phyloP scores from a whole-genome alignment of 176 grass and related monocot genomes.

The Typha latifolia region DNA sequence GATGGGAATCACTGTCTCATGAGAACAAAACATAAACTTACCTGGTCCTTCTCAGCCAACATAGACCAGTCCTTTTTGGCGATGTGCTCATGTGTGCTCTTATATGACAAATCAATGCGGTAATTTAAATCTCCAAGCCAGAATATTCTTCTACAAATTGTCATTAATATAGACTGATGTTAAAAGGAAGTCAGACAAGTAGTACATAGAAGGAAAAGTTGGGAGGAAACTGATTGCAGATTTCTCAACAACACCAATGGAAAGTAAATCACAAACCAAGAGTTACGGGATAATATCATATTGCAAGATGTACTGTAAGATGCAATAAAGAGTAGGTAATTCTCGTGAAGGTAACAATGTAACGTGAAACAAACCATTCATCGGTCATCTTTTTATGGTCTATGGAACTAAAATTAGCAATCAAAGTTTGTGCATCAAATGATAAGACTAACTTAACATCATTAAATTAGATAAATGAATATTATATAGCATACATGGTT shows the following conservation, averaged over 20 bases:
- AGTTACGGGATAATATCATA: too few relatives aligned
- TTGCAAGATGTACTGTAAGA: too few relatives aligned
- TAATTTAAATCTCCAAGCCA: conserved; percentile 97
- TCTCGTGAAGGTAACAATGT: too few relatives aligned
- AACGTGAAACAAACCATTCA: too few relatives aligned
- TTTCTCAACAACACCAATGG: neutral
- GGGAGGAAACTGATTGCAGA: neutral
- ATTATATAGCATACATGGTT: too few relatives aligned
- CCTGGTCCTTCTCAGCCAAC: conserved; percentile 73
- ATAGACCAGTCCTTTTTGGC: conserved; percentile 30
- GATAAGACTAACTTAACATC: too few relatives aligned
- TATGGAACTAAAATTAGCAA: too few relatives aligned
- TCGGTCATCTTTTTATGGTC: too few relatives aligned
- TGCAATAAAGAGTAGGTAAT: too few relatives aligned
- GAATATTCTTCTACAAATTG: conserved; percentile 60
- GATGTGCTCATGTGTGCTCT: conserved; percentile 48
- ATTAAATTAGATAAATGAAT: too few relatives aligned
- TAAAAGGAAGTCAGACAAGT: neutral
- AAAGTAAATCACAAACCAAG: neutral
- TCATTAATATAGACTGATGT: neutral
- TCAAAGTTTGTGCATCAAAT: too few relatives aligned
- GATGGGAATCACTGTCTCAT: too few relatives aligned
- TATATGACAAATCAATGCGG: conserved; percentile 64
- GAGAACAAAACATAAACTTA: conserved; percentile 8
- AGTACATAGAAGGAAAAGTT: neutral